Evolutionary conservation across 208 protist species (phyloP).

Genomic region (Kentomonas sorsogonicus): DNA sequence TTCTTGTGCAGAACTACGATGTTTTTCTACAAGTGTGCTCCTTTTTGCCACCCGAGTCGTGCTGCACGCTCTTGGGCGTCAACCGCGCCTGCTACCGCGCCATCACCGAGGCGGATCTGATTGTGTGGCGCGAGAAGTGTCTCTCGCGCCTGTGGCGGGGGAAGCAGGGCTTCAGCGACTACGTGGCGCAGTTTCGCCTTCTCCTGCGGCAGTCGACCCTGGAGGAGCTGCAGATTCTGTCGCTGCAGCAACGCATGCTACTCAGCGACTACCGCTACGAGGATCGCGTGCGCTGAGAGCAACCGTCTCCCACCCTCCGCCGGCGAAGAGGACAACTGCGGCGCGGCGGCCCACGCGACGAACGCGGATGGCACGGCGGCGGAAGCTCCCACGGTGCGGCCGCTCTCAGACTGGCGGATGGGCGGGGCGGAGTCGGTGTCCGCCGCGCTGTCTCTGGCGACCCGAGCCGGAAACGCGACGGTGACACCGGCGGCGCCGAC

Average conservation of each 20-base stretch:
- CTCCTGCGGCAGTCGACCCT: conserved; percentile 16
- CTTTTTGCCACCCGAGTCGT: conserved; percentile 48
- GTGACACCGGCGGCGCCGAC: background rate
- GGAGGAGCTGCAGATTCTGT: conserved; percentile 42
- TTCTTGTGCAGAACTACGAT: too few relatives aligned
- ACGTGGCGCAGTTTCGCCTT: conserved; percentile 21
- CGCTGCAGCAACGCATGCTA: conserved; percentile 63
- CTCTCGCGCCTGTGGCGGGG: conserved; percentile 39
- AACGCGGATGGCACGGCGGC: background rate
- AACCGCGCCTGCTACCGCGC: conserved; percentile 38
- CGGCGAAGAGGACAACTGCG: background rate
- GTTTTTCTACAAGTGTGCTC: conserved; percentile 42
- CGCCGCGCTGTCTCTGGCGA: background rate
- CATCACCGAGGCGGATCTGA: conserved; percentile 47
- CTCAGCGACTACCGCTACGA: conserved; percentile 17
- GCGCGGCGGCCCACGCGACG: background rate
- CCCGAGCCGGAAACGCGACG: background rate
- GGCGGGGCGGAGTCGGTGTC: background rate
- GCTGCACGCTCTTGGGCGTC: conserved; percentile 58
- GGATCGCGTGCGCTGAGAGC: conserved; percentile 1
- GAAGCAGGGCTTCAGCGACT: conserved; percentile 59
- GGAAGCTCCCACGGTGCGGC: too few relatives aligned
- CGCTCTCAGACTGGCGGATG: too few relatives aligned
- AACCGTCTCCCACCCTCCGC: background rate
- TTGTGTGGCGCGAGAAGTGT: conserved; percentile 59